These are phyloP conservation scores for Mycena galericulata DNA, from an alignment of 768 basidiomycete genomes.

Conservation along the genomic window DNA sequence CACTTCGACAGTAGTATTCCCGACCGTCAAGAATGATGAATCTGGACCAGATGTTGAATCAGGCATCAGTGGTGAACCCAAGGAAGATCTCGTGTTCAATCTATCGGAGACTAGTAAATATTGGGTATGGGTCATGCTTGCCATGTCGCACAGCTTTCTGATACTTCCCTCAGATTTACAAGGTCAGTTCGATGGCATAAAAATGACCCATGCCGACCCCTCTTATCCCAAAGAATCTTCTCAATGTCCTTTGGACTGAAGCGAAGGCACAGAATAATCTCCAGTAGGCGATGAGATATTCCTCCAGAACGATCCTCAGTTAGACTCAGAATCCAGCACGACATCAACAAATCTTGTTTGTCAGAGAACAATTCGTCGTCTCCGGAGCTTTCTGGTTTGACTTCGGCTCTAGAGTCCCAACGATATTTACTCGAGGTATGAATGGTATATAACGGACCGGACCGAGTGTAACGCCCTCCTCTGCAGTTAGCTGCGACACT, in stretches of 20 bases:
- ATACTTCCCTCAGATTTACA: conserved; percentile 5
- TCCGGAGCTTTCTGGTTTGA: not conserved
- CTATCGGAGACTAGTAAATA: conserved; percentile 7
- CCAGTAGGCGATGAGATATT: not conserved
- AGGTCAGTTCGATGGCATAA: not conserved
- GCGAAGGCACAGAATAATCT: conserved; percentile 11
- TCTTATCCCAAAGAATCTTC: conserved; percentile 12
- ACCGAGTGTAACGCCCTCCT: not conserved
- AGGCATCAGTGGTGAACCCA: not conserved
- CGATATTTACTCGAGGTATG: conserved; percentile 13
- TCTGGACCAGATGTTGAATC: not conserved
- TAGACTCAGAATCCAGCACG: not conserved
- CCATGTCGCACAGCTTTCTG: not conserved
- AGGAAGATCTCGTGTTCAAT: not conserved
- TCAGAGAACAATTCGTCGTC: not conserved
- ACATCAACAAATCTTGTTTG: not conserved
- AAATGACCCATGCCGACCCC: not conserved
- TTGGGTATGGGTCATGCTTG: not conserved
- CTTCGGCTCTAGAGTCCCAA: conserved; percentile 15
- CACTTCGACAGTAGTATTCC: conserved; percentile 16
- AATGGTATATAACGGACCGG: too few relatives aligned
- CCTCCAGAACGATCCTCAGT: not conserved
- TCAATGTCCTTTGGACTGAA: conserved; percentile 17
- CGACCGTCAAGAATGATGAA: not conserved
- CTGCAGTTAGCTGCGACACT: conserved; percentile 5